phyloP scores from a whole-genome alignment of 2,329 filamentous ascomycete genomes.

The Fusarium piperis region DNA sequence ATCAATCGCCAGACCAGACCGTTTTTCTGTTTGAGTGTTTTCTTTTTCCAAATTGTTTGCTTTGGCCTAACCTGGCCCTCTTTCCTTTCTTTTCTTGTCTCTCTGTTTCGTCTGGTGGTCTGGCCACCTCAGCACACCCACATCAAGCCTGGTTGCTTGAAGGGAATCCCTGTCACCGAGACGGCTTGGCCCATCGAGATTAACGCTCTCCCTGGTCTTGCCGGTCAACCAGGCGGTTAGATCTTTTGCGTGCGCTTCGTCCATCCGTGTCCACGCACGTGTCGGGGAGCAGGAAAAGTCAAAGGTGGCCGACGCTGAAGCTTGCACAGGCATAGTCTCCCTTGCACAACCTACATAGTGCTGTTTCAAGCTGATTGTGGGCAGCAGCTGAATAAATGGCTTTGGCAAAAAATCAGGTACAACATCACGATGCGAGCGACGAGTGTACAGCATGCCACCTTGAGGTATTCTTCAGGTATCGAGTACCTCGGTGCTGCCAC shows the following conservation, averaged over 20 bases:
- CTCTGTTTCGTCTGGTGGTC: neutral
- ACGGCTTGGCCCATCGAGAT: constrained; percentile 22
- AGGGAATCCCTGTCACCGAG: constrained; percentile 15
- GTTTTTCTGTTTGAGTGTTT: neutral
- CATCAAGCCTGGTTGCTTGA: neutral
- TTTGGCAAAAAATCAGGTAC: constrained; percentile 4
- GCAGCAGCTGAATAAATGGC: neutral
- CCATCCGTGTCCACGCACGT: constrained; percentile 21
- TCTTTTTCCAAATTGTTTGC: neutral
- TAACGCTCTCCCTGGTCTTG: constrained; percentile 18
- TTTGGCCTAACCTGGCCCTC: neutral
- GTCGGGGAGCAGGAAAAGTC: constrained; percentile 11
- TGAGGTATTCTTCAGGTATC: neutral
- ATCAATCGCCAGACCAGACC: neutral
- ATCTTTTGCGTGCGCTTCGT: constrained; percentile 21
- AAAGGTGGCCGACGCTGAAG: neutral
- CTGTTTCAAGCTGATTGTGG: constrained; percentile 25
- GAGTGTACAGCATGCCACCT: neutral
- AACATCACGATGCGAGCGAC: neutral
- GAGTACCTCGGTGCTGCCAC: constrained; percentile 17
- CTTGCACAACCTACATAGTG: neutral
- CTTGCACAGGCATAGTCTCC: constrained; percentile 10
- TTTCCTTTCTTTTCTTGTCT: neutral
- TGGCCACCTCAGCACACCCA: neutral
- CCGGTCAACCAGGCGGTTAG: constrained; percentile 25